Evolutionary conservation across 164 flowering plant species (phyloP), one percentile per base, ranked within the genome.

Genomic region (Aristolochia fimbriata): DNA sequence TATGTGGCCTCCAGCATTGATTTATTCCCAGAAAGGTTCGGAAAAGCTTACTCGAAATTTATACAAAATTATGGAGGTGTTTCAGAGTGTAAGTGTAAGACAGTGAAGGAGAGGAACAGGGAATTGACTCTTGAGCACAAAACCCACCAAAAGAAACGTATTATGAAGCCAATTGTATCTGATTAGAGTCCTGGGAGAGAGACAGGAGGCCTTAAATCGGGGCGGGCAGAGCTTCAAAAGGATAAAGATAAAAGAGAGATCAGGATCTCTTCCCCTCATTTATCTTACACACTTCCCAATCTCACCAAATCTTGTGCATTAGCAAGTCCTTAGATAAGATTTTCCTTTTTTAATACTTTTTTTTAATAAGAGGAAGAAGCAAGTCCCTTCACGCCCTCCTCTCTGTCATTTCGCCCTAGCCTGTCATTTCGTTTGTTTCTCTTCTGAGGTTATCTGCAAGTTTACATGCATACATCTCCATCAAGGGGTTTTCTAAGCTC

Each of bases 381-480:
- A 10, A 10, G 43, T 37, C 43, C 37, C 43, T 37, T 37, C 43
- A 37, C 43, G 8, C 7, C 7, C 43, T 37, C 43, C 9, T 37
- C 10, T 37, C 43, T 37, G 10, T 3, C 37, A 31, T 7, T 31
- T 31, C 37, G 3, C 7, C 37, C 5, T 10, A 37, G 8, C 4
- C 22, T 49, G 20, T 49, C 52, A 17, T 13, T 49, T 49, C 22
- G 8, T 17, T 49, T 49, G 52, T 49, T 49, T 49, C n/a, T 49
- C 9, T 37, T 37, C 43, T 49, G 11, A 25, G 48, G 12, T 58
- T 51, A 1, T 41, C 62, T 53, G 67, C 48, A 61, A 61, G 31
- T 49, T 51, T 60, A 67, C 74, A 70, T 70, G 73, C 69, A 70
- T 53, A 65, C 63, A 73, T 69, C 73, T 63, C 67, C 41, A 59